Base-by-base conservation (phyloP, 1,284 basidiomycete species). In the Grifola frondosa region DNA sequence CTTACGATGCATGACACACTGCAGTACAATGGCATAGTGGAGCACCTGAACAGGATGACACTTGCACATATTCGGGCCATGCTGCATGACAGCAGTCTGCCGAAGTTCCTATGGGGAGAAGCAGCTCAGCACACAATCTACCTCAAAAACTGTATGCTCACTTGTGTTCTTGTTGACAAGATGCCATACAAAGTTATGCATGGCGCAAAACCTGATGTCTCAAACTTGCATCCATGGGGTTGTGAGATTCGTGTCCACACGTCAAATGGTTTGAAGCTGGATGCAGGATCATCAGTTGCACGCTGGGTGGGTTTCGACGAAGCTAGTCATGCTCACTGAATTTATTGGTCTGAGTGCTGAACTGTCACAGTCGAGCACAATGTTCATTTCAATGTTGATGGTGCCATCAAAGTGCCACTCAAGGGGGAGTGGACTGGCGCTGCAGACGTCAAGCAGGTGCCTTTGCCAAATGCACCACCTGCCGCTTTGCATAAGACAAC, bases 61-160 rank as follows among this genome's bases (percentile, higher is more conserved):
- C 16, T 53, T 1, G 48, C 58, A 19, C 36, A 39, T 9, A 53
- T 51, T 2, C 45, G 53, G 3, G 58, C 57, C 0, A 58, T 62
- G 58, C 48, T 61, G 6, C n/a, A 52, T 13, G 57, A 49, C n/a
- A 29, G 44, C 8, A 39, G 57, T 1, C 48, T 71, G 6, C 66
- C 66, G 2, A 35, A 40, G 4, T 61, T 50, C 28, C 53, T 71
- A 6, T 72, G 69, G 70, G n/a, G 62, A 9, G 63, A 72, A 42
- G 70, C 69, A 2, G 49, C 67, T 1, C 22, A 42, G 1, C 61
- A 70, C 37, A 54, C 64, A 0, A 54, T 64, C 0, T 75, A 65
- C 58, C 35, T 73, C 19, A 58, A 66, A 48, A 75, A 75, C 44
- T 40, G 64, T 2, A 65, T 62, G 0, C 49, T 60, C 0, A 69